phyloP scores from a whole-genome alignment of 805 yeast species.

The Yarrowia sp. region DNA sequence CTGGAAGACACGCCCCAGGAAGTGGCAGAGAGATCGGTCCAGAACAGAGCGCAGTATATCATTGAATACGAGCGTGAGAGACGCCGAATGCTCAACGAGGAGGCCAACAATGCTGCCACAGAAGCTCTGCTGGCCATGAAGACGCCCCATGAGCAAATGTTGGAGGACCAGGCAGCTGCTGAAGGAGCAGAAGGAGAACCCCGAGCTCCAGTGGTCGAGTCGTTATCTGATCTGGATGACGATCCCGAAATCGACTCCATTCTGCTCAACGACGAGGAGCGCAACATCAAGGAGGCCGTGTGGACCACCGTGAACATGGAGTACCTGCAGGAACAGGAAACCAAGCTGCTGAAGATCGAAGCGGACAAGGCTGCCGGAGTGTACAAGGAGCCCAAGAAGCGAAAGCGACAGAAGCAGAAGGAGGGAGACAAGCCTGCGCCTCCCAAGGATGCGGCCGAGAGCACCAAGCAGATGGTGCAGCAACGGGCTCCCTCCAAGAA shows the following conservation, averaged over 20 bases:
- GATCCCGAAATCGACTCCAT: conserved; percentile 69
- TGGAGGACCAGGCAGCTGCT: not conserved
- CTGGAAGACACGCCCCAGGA: conserved; percentile 40
- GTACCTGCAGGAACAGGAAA: conserved; percentile 82
- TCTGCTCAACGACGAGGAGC: conserved; percentile 72
- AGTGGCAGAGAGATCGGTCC: conserved; percentile 36
- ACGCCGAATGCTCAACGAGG: conserved; percentile 28
- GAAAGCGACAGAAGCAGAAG: conserved; percentile 49
- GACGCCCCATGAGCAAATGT: conserved; percentile 33
- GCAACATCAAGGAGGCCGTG: conserved; percentile 74
- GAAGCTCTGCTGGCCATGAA: conserved; percentile 26
- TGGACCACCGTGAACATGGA: conserved; percentile 94
- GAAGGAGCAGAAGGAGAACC: conserved; percentile 6
- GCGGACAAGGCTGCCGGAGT: conserved; percentile 87
- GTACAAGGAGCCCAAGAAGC: conserved; percentile 57
- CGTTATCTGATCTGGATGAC: conserved; percentile 75
- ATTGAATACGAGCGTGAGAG: conserved; percentile 36
- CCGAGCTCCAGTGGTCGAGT: conserved; percentile 49
- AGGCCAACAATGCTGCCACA: conserved; percentile 34
- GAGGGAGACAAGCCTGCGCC: conserved; percentile 42
- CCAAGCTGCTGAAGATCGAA: conserved; percentile 79
- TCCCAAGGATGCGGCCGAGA: conserved; percentile 66
- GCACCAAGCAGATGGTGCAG: conserved; percentile 76
- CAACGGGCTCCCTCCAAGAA: conserved; percentile 83
- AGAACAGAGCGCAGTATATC: conserved; percentile 37